Conservation (phyloP, 2,329 filamentous ascomycete species). For the Passalora sequoiae region DNA sequence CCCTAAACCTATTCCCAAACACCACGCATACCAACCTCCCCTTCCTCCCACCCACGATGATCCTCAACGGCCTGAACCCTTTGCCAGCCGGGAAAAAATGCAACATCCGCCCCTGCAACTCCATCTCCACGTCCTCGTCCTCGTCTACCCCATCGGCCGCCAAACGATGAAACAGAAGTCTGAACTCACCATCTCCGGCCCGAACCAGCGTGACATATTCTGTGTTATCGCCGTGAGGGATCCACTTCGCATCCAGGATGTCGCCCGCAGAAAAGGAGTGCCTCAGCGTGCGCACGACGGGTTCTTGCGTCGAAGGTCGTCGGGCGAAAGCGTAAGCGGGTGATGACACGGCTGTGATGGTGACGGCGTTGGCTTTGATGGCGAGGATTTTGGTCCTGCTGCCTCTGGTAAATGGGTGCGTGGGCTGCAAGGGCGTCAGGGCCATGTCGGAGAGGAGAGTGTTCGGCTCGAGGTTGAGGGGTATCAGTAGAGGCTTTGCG, state of each 20-base stretch:
- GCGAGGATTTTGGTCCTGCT: constrained; percentile 1
- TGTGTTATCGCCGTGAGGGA: constrained; percentile 36
- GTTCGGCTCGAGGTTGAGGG: not conserved
- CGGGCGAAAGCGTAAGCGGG: not conserved
- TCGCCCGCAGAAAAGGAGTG: constrained; percentile 45
- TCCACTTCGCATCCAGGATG: constrained; percentile 57
- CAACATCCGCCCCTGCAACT: constrained; percentile 26
- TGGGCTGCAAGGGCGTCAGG: not conserved
- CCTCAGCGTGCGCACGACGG: constrained; percentile 18
- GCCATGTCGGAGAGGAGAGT: constrained; percentile 13
- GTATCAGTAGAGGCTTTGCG: constrained; percentile 10
- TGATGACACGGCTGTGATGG: not conserved
- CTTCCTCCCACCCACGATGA: constrained; percentile 54
- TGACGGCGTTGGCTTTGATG: not conserved
- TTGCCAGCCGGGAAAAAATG: constrained; percentile 45
- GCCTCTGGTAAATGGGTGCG: too few relatives aligned
- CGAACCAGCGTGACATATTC: constrained; percentile 5
- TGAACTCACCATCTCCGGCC: not conserved
- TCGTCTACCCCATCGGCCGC: not conserved
- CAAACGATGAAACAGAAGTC: constrained; percentile 2
- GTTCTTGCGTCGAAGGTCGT: not conserved
- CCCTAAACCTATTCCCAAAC: constrained; percentile 49
- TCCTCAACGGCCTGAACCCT: constrained; percentile 44
- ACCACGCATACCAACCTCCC: constrained; percentile 51
- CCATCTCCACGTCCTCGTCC: not conserved